Base-by-base conservation (phyloP, 164 flowering plant genomes). In the Stephania cephalantha region DNA sequence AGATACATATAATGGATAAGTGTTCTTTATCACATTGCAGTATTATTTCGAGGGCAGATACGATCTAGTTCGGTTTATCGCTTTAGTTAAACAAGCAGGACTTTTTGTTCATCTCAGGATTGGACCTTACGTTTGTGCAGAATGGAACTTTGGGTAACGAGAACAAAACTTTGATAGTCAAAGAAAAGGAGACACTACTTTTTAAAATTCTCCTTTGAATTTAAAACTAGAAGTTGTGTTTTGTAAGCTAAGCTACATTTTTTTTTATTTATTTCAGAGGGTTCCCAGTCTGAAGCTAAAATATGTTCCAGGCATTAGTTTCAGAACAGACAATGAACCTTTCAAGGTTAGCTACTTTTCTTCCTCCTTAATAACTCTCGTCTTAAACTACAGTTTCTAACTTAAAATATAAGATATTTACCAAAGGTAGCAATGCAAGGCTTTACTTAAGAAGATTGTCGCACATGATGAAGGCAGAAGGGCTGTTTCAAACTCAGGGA, bases 91-190 rank as follows among this genome's bases (percentile, higher is more conserved):
- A 77, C 82, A 89, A 81, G 92, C 97, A 4, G 99, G 99, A n/a
- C 87, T 95, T 15, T 95, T 87, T 83, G 94, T 87, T 77, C 87
- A 93, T 86, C 94, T 95, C 76, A 81, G 99, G 76, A 86, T 95
- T 78, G 99, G 98, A 31, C 99, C 99, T 71, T 95, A 93, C 86
- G 95, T 85, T 77, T 95, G 98, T 83, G 99, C 97, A 20, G 97
- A 95, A 78, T 95, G 99, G 99, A 95, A 95, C 82, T 93, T 90
- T 81, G 99, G 99, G 98, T 95, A 90, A 85, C 70, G 6, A 72
- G 9, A 17, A n/a, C 66, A 70, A 70, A 25, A 1, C 52, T 42
- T 46, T 15, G 10, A 25, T 66, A 25, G 30, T 9, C 68, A 66
- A 66, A 25, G 4, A 25, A 66, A n/a, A 25, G 30, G 13, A 25